A percentile compares a stretch with the other conserved stretches of the same genome.
Conservation (phyloP, 2,329 filamentous ascomycete species). For the Aspergillus fischeri region DNA sequence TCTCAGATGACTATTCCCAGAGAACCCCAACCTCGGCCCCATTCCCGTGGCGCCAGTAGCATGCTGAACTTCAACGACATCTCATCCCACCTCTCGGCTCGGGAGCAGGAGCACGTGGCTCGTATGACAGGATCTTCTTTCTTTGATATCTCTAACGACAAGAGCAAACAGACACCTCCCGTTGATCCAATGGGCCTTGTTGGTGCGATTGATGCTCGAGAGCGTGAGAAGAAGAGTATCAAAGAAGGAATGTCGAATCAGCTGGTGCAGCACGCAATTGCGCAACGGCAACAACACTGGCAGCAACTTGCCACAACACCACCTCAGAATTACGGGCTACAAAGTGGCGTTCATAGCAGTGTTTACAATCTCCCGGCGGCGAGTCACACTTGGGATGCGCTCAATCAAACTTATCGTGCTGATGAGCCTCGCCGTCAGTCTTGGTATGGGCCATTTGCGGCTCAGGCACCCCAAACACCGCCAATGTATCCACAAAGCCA, state of each 20-base stretch:
- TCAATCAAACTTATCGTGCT: constrained; percentile 27
- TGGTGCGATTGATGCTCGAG: constrained; percentile 72
- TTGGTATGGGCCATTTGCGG: constrained; percentile 30
- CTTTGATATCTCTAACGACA: constrained; percentile 59
- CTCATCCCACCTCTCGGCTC: constrained; percentile 66
- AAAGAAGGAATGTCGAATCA: constrained; percentile 66
- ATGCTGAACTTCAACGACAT: constrained; percentile 50
- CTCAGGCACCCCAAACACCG: constrained; percentile 19
- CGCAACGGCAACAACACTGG: constrained; percentile 58
- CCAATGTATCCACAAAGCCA: constrained; percentile 26
- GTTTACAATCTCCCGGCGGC: constrained; percentile 35
- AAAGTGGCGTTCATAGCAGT: constrained; percentile 12
- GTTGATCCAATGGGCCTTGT: constrained; percentile 60
- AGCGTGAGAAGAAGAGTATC: constrained; percentile 70
- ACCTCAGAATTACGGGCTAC: constrained; percentile 10
- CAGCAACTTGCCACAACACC: constrained; percentile 31
- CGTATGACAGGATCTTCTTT: constrained; percentile 74
- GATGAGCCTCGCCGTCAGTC: constrained; percentile 32
- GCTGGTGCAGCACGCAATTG: constrained; percentile 69
- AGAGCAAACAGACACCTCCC: constrained; percentile 48
- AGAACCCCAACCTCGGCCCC: constrained; percentile 26
- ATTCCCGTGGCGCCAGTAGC: constrained; percentile 56
- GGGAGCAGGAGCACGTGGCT: constrained; percentile 85
- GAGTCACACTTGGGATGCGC: constrained; percentile 35
- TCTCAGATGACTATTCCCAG: constrained; percentile 29